Evolutionary conservation across 108 stramenopile species (phyloP).

Genomic region (Stephanodiscus triporus): DNA sequence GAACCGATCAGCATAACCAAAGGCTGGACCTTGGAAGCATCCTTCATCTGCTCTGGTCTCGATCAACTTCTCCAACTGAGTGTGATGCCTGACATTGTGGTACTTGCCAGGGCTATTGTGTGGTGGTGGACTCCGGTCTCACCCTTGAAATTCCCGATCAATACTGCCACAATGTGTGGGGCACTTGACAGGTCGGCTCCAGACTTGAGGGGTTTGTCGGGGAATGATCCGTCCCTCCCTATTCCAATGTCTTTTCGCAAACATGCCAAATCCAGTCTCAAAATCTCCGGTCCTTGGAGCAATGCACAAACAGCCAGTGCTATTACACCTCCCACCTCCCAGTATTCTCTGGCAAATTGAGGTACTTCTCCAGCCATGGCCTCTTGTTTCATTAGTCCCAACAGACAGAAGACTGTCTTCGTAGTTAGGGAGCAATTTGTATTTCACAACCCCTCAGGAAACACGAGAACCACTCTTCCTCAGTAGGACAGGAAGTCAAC

Average conservation of each 20-base stretch:
- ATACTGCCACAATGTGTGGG: too few relatives aligned
- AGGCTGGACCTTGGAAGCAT: background rate
- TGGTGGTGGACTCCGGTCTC: background rate
- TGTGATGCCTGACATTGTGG: background rate
- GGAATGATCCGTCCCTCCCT: background rate
- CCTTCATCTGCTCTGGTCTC: background rate
- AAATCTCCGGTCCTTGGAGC: constrained; percentile 3
- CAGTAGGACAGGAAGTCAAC: constrained; percentile 9
- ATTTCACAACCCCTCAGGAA: constrained; percentile 7
- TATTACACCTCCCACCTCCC: background rate
- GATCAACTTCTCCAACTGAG: constrained; percentile 4
- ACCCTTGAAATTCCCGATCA: too few relatives aligned
- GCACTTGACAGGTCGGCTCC: too few relatives aligned
- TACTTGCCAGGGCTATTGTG: constrained; percentile 1
- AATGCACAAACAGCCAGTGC: background rate
- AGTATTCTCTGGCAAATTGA: background rate
- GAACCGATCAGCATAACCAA: background rate
- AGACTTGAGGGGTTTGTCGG: too few relatives aligned
- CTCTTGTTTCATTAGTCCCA: background rate
- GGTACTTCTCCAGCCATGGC: background rate
- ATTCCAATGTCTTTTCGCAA: background rate
- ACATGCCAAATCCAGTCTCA: background rate
- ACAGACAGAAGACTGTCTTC: background rate
- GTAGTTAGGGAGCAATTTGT: constrained; percentile 1
- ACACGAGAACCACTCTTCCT: constrained; percentile 14